Evolutionary conservation across 257 asterid genomes (phyloP).

Genomic region (Misopates orontium): DNA sequence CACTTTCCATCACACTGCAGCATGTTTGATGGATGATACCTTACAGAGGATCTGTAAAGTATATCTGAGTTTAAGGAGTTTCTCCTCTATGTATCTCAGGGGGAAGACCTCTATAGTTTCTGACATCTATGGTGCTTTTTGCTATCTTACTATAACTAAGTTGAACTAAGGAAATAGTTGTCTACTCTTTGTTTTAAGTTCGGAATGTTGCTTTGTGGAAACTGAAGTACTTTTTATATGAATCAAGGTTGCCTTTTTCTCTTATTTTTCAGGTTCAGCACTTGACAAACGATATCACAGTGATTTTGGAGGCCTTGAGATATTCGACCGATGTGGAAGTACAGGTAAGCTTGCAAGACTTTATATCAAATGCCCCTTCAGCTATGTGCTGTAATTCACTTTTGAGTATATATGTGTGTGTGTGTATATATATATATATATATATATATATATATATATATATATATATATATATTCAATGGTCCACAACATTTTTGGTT

Average conservation of each 20-base stretch:
- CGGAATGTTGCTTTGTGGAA: not conserved
- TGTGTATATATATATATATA: too few relatives aligned
- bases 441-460: too few relatives aligned
- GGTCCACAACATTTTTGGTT: too few relatives aligned
- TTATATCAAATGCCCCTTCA: not conserved
- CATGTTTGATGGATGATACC: conserved; percentile 1
- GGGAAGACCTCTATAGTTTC: not conserved
- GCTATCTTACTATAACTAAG: too few relatives aligned
- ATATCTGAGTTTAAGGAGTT: not conserved
- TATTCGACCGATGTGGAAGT: conserved; percentile 63
- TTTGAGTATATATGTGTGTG: too few relatives aligned
- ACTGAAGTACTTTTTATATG: conserved; percentile 19
- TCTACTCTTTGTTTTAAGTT: conserved; percentile 2
- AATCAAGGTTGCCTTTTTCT: conserved; percentile 36
- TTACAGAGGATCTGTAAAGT: conserved; percentile 9
- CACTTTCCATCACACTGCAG: not conserved
- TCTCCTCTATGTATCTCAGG: not conserved
- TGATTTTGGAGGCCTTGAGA: conserved; percentile 68
- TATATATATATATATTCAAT: too few relatives aligned
- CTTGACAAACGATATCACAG: conserved; percentile 54
- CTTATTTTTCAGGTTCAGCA: conserved; percentile 59
- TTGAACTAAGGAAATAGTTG: not conserved
- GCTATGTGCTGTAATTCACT: not conserved
- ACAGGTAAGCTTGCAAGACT: conserved; percentile 47
- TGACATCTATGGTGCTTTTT: not conserved